Evolutionary conservation across 805 yeast species (phyloP).

Genomic region (Schizosaccharomyces cryophilus): DNA sequence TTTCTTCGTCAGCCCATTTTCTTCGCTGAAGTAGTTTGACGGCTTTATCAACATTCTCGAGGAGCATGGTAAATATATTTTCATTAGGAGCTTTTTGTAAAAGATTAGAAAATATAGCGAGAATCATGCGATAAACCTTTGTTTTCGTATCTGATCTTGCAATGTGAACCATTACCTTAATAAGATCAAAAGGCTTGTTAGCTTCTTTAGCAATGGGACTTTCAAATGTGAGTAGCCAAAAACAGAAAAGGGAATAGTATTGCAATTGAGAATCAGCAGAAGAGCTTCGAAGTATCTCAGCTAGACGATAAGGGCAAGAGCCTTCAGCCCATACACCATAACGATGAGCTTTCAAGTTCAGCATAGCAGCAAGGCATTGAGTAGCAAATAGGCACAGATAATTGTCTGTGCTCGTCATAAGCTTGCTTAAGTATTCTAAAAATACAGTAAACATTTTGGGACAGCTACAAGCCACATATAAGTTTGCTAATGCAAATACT

Average conservation of each 20-base stretch:
- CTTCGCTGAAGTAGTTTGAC: conserved; percentile 51
- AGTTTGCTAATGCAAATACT: background rate
- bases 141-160: conserved; percentile 73
- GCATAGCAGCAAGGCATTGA: conserved; percentile 39
- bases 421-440: conserved; percentile 12
- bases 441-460: conserved; percentile 3
- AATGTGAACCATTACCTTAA: conserved; percentile 24
- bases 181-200: conserved; percentile 26
- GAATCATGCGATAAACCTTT: conserved; percentile 61
- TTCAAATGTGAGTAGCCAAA: conserved; percentile 73
- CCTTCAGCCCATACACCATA: conserved; percentile 24
- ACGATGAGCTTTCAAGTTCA: conserved; percentile 31
- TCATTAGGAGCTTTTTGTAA: conserved; percentile 14
- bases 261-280: conserved; percentile 49
- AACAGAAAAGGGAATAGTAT: conserved; percentile 48
- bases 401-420: conserved; percentile 18
- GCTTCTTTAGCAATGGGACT: conserved; percentile 23
- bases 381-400: conserved; percentile 36
- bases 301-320: conserved; percentile 25
- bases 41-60: conserved; percentile 50
- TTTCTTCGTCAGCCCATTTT: conserved; percentile 87
- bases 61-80: conserved; percentile 40
- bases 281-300: conserved; percentile 22
- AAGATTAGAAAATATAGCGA: conserved; percentile 20
- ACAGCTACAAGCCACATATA: background rate